These are phyloP conservation scores for Coemansia asiatica DNA, from an alignment of 192 early-diverging fungal genomes.

Conservation along the genomic window DNA sequence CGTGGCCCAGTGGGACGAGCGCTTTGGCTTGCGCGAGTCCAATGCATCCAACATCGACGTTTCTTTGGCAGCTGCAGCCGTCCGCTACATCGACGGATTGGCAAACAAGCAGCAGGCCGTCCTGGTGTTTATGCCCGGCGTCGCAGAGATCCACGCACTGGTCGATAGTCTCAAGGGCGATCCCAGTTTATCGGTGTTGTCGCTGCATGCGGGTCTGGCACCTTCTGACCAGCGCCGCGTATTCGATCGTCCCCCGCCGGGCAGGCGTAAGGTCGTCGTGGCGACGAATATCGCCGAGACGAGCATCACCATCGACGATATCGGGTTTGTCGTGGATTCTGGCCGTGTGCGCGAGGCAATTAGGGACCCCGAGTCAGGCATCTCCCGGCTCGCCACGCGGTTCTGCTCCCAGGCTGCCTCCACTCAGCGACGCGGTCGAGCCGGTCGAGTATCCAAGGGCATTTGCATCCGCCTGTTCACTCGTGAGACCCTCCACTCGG, in stretches of 20 bases:
- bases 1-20: slow-evolving; percentile 32
- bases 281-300: slow-evolving; percentile 88
- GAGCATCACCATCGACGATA: slow-evolving; percentile 65
- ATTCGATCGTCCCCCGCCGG: slow-evolving; percentile 34
- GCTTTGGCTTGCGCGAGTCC: slow-evolving; percentile 3
- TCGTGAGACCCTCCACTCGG: slow-evolving; percentile 40
- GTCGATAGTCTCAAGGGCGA: slow-evolving; percentile 57
- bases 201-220: slow-evolving; percentile 64
- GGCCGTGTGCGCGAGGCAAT: slow-evolving; percentile 67
- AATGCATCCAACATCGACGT: slow-evolving; percentile 53
- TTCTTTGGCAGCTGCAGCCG: slow-evolving; percentile 58
- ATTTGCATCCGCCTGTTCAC: slow-evolving; percentile 76
- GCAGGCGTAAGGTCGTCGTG: slow-evolving; percentile 80
- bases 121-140: slow-evolving; percentile 74
- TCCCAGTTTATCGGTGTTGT: slow-evolving; percentile 39
- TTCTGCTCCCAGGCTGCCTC: slow-evolving; percentile 60
- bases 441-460: slow-evolving; percentile 77
- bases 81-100: slow-evolving; percentile 61
- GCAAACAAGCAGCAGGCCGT: slow-evolving; percentile 55
- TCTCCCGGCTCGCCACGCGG: slow-evolving; percentile 60
- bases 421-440: slow-evolving; percentile 75
- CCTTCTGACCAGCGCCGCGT: slow-evolving; percentile 57
- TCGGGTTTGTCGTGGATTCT: slow-evolving; percentile 70
- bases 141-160: slow-evolving; percentile 70
- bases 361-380: slow-evolving; percentile 58